Evolutionary conservation across 208 protist species (phyloP).

Genomic region (Trichomonas vaginalis): DNA sequence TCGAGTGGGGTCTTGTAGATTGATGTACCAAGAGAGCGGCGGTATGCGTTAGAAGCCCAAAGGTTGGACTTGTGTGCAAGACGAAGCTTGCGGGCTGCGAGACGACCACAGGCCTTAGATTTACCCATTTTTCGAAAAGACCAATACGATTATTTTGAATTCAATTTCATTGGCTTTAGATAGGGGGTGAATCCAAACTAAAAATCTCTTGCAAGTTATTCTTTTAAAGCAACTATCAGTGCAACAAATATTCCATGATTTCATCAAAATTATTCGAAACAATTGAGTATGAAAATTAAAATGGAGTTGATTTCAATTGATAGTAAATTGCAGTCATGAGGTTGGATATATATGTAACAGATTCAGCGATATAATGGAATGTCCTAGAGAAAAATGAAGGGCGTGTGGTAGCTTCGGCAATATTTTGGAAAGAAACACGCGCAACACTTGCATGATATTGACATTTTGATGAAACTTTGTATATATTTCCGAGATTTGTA

Average conservation of each 20-base stretch:
- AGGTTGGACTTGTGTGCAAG: neutral
- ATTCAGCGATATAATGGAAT: neutral
- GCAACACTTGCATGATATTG: neutral
- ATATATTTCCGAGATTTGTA: neutral
- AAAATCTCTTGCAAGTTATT: no score
- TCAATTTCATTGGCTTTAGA: no score
- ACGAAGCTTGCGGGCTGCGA: neutral
- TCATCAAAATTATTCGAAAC: no score
- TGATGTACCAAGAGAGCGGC: neutral
- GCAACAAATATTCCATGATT: no score
- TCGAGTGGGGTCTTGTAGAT: neutral
- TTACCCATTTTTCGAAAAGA: neutral
- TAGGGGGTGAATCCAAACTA: no score
- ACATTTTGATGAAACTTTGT: neutral
- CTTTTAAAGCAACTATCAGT: no score
- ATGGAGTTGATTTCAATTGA: no score
- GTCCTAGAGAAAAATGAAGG: neutral
- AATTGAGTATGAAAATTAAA: no score
- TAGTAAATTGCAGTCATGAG: neutral
- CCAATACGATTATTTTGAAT: neutral
- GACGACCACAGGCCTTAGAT: neutral
- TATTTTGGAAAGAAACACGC: neutral
- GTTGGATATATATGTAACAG: neutral
- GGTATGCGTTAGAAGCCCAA: neutral
- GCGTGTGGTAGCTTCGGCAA: neutral